Percentiles rank a stretch among this genome's conserved stretches.
Conservation (phyloP, 495 filamentous ascomycete genomes). For the Antarctomyces pellizariae region DNA sequence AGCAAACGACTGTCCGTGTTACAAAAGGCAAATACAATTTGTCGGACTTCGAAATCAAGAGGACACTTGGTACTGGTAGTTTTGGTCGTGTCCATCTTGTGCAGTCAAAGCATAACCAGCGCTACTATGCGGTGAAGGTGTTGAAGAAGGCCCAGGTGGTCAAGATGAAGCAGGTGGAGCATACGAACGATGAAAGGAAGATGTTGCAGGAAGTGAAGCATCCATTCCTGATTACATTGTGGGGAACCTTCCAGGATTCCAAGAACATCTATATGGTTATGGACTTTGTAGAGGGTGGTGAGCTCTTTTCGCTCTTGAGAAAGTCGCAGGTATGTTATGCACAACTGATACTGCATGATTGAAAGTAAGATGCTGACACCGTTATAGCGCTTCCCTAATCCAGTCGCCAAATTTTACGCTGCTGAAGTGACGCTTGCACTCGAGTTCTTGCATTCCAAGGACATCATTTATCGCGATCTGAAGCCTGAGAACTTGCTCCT, state of each 20-base stretch:
- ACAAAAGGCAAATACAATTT: slow-evolving; percentile 98
- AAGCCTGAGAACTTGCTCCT: slow-evolving; percentile 93
- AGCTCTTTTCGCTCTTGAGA: slow-evolving; percentile 81
- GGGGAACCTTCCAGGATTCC: slow-evolving; percentile 93
- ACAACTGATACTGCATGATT: background rate
- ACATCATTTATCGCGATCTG: slow-evolving; percentile 94
- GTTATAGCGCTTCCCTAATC: slow-evolving; percentile 82
- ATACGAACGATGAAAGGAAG: slow-evolving; percentile 88
- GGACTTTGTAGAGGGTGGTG: slow-evolving; percentile 99
- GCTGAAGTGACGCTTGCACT: slow-evolving; percentile 89
- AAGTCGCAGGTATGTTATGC: slow-evolving; percentile 69
- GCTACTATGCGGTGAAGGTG: slow-evolving; percentile 95
- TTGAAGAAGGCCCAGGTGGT: slow-evolving; percentile 96
- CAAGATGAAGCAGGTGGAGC: slow-evolving; percentile 99
- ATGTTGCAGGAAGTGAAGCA: slow-evolving; percentile 93
- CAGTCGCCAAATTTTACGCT: slow-evolving; percentile 96
- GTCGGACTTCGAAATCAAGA: slow-evolving; percentile 62
- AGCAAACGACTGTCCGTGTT: slow-evolving; percentile 26
- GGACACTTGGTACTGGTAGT: slow-evolving; percentile 87
- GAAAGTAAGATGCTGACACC: slow-evolving; percentile 2
- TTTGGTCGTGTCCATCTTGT: slow-evolving; percentile 93
- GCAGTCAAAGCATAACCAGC: slow-evolving; percentile 88
- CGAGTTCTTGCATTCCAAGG: slow-evolving; percentile 82
- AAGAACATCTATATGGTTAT: slow-evolving; percentile 99
- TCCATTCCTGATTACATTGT: slow-evolving; percentile 89